Evolutionary conservation across 768 basidiomycete genomes (phyloP).

Genomic region (Bullera alba): DNA sequence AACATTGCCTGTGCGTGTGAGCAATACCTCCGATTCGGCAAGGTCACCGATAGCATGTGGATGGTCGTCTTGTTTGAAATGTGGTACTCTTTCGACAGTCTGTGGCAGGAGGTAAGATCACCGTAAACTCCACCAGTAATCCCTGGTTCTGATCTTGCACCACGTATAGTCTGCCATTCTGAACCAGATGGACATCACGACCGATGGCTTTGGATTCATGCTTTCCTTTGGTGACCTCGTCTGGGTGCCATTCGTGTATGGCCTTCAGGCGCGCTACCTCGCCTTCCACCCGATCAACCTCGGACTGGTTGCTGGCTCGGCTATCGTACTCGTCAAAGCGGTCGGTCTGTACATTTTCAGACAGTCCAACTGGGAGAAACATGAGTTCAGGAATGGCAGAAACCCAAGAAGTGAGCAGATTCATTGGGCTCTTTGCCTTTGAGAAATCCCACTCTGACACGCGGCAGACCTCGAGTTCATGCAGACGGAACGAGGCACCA

Average conservation of each 20-base stretch:
- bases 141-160: not conserved
- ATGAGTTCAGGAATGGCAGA: slow-evolving; percentile 83
- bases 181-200: slow-evolving; percentile 95
- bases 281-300: slow-evolving; percentile 81
- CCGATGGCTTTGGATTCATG: slow-evolving; percentile 99
- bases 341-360: slow-evolving; percentile 89
- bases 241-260: slow-evolving; percentile 93
- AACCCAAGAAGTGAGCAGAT: slow-evolving; percentile 77
- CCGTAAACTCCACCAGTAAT: not conserved
- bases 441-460: not conserved
- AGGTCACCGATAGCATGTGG: slow-evolving; percentile 80
- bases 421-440: not conserved
- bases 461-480: slow-evolving; percentile 66
- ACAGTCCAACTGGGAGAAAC: slow-evolving; percentile 82
- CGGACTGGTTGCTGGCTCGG: slow-evolving; percentile 55
- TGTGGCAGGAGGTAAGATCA: slow-evolving; percentile 85
- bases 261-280: slow-evolving; percentile 87
- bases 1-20: slow-evolving; percentile 86
- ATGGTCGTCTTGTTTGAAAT: slow-evolving; percentile 77
- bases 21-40: slow-evolving; percentile 77
- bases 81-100: slow-evolving; percentile 75
- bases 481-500: slow-evolving; percentile 75
- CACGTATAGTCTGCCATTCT: slow-evolving; percentile 72
- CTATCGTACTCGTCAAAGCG: slow-evolving; percentile 60
- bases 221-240: slow-evolving; percentile 82